Percentiles rank a stretch among this genome's conserved stretches.
Evolutionary conservation across 163 green algal genomes (phyloP).

Genomic region (Scenedesmus sp.): DNA sequence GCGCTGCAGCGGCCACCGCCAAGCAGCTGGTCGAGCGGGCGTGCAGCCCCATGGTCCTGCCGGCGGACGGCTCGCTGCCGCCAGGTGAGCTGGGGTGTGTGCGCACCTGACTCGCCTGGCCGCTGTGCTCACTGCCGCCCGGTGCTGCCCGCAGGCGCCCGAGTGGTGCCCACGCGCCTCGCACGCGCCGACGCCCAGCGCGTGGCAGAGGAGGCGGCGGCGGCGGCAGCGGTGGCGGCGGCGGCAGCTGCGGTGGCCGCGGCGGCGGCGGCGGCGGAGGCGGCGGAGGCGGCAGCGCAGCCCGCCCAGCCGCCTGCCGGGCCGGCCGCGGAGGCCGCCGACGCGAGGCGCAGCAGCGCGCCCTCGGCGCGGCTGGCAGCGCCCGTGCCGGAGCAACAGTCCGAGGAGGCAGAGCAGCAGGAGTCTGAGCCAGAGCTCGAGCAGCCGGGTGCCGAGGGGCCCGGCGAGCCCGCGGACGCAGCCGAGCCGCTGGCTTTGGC

Average conservation of each 20-base stretch:
- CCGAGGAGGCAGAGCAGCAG: too few relatives aligned
- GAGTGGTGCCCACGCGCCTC: conserved; percentile 14
- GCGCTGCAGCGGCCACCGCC: background rate
- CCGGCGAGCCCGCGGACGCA: too few relatives aligned
- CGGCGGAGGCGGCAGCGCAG: background rate
- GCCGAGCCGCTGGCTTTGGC: too few relatives aligned
- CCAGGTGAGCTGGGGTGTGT: conserved; percentile 11
- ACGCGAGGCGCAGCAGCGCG: conserved; percentile 2
- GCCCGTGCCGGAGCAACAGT: background rate
- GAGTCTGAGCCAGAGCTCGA: conserved; percentile 7
- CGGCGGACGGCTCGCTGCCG: conserved; percentile 14
- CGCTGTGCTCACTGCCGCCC: background rate
- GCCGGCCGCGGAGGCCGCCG: too few relatives aligned
- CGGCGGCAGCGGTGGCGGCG: background rate
- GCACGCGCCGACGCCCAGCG: conserved; percentile 3
- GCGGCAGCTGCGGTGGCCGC: background rate
- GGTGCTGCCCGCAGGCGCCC: background rate
- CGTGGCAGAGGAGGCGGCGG: background rate
- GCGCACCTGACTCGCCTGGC: background rate
- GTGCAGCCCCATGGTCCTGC: conserved; percentile 18
- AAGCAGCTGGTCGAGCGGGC: conserved; percentile 42
- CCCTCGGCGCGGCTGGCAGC: background rate
- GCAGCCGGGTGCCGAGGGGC: too few relatives aligned
- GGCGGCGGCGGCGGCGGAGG: background rate
- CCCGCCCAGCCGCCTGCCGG: too few relatives aligned